Evolutionary conservation across 495 filamentous ascomycete species (phyloP).

Genomic region (Massariosphaeria phaeospora): DNA sequence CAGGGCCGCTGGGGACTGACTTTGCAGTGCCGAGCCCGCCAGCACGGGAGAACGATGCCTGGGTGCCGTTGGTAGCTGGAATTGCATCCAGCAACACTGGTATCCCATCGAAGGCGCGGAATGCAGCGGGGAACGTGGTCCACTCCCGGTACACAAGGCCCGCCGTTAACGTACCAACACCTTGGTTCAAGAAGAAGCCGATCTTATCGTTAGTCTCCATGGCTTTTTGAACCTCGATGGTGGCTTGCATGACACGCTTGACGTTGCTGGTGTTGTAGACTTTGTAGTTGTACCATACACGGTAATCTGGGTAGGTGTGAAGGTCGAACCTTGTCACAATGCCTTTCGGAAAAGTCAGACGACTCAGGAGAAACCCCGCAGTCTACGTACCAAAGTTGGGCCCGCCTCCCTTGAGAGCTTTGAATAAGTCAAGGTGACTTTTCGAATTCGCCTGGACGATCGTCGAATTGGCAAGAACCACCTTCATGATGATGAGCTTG

Average conservation of each 20-base stretch:
- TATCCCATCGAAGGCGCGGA: too few relatives aligned
- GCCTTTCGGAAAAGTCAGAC: neutral
- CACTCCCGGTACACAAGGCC: neutral
- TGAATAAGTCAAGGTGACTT: neutral
- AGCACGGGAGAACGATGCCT: too few relatives aligned
- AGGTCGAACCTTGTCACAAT: neutral
- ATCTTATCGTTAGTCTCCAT: slow-evolving; percentile 1
- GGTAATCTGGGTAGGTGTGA: neutral
- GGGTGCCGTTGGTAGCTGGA: too few relatives aligned
- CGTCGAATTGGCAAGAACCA: neutral
- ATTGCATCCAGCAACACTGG: too few relatives aligned
- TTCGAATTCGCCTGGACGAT: neutral
- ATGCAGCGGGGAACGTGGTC: neutral
- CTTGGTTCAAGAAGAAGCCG: neutral
- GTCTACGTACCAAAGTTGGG: neutral
- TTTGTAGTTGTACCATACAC: neutral
- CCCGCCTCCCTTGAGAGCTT: slow-evolving; percentile 1
- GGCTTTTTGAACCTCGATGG: neutral
- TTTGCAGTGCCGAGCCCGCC: too few relatives aligned
- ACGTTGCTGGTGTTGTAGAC: neutral
- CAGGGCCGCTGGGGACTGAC: too few relatives aligned
- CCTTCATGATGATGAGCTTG: neutral
- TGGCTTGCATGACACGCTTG: neutral
- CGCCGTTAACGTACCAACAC: neutral
- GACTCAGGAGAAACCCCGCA: neutral